These are phyloP conservation scores for Erucastrum elatum DNA, from an alignment of 345 rosid species.

Conservation along the genomic window DNA sequence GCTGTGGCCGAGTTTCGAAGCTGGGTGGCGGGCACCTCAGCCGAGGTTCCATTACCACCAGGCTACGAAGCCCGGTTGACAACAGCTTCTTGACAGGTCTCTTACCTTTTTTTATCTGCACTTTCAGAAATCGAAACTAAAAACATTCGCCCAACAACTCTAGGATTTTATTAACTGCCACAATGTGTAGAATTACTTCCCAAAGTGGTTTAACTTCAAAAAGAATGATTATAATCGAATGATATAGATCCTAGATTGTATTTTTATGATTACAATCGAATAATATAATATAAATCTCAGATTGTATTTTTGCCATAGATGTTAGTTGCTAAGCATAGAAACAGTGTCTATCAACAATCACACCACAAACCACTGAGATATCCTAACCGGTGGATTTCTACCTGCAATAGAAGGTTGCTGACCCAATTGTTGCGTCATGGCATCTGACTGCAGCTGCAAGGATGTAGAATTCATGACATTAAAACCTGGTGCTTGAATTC, in stretches of 20 bases:
- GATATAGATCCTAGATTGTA: not conserved
- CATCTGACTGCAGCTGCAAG: conserved; percentile 64
- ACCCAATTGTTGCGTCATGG: conserved; percentile 63
- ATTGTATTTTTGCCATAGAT: not conserved
- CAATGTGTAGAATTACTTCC: not conserved
- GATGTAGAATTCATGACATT: conserved; percentile 53
- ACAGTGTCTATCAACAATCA: not conserved
- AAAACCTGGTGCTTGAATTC: conserved; percentile 69
- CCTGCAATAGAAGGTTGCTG: conserved; percentile 58
- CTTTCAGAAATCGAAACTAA: too few relatives aligned
- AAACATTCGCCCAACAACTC: too few relatives aligned
- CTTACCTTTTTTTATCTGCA: too few relatives aligned
- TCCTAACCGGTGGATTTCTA: conserved; percentile 6
- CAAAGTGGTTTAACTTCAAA: conserved; percentile 22
- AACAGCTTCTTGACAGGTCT: too few relatives aligned
- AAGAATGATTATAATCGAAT: not conserved
- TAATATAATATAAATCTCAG: not conserved
- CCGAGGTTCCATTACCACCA: too few relatives aligned
- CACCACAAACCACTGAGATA: not conserved
- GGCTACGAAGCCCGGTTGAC: too few relatives aligned
- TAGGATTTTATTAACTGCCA: not conserved
- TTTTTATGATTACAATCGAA: too few relatives aligned
- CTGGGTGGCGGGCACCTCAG: too few relatives aligned
- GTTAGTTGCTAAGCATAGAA: not conserved
- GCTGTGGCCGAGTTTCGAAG: too few relatives aligned